Conservation (phyloP, 1,284 basidiomycete species). For the Fomitiporia mediterranea region DNA sequence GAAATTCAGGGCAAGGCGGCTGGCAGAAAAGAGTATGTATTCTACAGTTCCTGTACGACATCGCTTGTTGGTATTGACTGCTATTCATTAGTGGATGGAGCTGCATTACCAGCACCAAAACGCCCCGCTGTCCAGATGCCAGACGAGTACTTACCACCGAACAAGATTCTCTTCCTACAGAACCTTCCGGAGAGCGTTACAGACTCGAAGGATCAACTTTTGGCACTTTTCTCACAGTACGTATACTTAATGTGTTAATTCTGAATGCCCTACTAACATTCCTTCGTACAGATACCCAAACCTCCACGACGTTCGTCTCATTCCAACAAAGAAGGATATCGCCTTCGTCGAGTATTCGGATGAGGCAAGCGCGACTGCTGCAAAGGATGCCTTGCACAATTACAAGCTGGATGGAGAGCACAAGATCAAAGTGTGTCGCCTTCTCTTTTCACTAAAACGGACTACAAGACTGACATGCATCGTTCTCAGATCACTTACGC, state of each 20-base stretch:
- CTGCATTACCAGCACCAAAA: constrained; percentile 59
- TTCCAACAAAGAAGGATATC: constrained; percentile 92
- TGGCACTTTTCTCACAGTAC: constrained; percentile 84
- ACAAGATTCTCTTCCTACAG: constrained; percentile 98
- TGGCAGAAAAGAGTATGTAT: constrained; percentile 70
- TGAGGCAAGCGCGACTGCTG: constrained; percentile 83
- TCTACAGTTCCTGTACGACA: constrained; percentile 7
- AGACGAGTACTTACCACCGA: constrained; percentile 98
- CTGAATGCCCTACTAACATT: constrained; percentile 17
- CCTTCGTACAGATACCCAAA: constrained; percentile 70
- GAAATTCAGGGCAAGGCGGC: constrained; percentile 75
- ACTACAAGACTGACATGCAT: constrained; percentile 12
- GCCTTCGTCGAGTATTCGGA: constrained; percentile 95
- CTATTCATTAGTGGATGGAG: constrained; percentile 59
- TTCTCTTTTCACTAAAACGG: neutral
- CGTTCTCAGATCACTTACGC: constrained; percentile 53
- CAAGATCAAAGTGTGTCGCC: constrained; percentile 82
- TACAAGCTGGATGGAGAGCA: constrained; percentile 94
- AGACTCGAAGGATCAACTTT: constrained; percentile 87
- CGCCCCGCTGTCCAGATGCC: constrained; percentile 91
- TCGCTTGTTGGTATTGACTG: constrained; percentile 17
- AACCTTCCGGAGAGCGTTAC: constrained; percentile 89
- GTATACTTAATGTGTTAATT: constrained; percentile 27
- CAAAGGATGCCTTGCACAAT: constrained; percentile 93
- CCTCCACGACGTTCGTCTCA: constrained; percentile 91